Evolutionary conservation across 2,329 filamentous ascomycete species (phyloP).

Genomic region (Xylariaceae sp.): DNA sequence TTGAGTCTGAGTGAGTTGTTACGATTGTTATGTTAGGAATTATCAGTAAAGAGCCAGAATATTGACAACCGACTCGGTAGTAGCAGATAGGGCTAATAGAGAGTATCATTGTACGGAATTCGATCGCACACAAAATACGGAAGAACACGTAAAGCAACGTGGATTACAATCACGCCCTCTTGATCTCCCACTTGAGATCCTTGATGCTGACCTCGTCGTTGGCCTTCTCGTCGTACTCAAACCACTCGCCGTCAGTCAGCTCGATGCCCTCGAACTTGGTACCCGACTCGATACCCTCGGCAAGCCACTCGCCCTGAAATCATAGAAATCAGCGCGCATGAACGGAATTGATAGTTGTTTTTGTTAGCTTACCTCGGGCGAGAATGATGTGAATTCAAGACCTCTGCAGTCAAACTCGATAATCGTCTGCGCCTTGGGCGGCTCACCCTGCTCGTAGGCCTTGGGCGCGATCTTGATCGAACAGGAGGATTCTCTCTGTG

Average conservation of each 20-base stretch:
- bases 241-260: slow-evolving; percentile 88
- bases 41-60: background rate
- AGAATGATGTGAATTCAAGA: slow-evolving; percentile 86
- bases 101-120: background rate
- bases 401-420: slow-evolving; percentile 92
- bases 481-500: slow-evolving; percentile 78
- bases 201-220: slow-evolving; percentile 89
- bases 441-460: slow-evolving; percentile 65
- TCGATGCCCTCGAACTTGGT: slow-evolving; percentile 82
- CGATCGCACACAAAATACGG: background rate
- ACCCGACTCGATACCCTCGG: slow-evolving; percentile 70
- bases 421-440: slow-evolving; percentile 70
- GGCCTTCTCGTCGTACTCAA: slow-evolving; percentile 93
- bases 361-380: slow-evolving; percentile 63
- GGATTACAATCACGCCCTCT: slow-evolving; percentile 50
- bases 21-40: no score
- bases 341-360: background rate
- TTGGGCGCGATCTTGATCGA: slow-evolving; percentile 71
- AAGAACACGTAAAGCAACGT: background rate
- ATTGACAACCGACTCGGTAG: background rate
- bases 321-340: slow-evolving; percentile 10
- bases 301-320: slow-evolving; percentile 78
- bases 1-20: background rate
- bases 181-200: slow-evolving; percentile 81
- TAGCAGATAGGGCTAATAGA: background rate